Evolutionary conservation across 768 basidiomycete genomes (phyloP), one percentile per base, ranked within the genome.

Genomic region (Agaricus subrufescens): DNA sequence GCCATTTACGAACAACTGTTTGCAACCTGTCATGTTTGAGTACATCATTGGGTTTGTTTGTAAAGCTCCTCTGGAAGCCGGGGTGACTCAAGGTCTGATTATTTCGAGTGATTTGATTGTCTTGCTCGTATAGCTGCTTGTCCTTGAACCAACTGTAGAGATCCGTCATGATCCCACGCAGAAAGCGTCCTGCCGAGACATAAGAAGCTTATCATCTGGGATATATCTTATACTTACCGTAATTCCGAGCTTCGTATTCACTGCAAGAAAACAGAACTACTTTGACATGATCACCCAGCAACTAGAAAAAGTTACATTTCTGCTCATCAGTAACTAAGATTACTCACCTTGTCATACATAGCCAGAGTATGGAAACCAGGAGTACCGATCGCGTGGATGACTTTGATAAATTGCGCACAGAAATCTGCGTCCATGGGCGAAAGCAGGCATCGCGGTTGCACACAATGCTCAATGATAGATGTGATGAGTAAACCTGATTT

Each of bases 351-450:
- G 69, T 95, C 87, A 64, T 94, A 97, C 58, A 88, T 85, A 65
- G 83, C 80, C 10, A 97, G 69, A 0, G 94, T 94, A 38, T 88
- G 86, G 68, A 98, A 99, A 2, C 88, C 87, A 8, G 85, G 83
- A 0, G 95, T 95, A n/a, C 92, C 94, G 66, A 87, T 83, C 12
- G 82, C 79, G 62, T 99, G 97, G 58, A 98, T 75, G 12, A 87
- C 78, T 66, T 89, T 89, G 68, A 98, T 89, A 64, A 98, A 87
- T 61, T 92, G 89, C 2, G 92, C 88, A 55, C 93, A 94, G 62
- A 86, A 99, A 54, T 96, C 89, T 26, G 97, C 96, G 69, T 99
- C 97, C 84, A 94, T 91, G 0, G 94, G 94, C 0, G 96, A 96
- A n/a, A 98, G 74, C 40, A 98, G 74, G 61, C 88, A 89, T 29